phyloP scores from a whole-genome alignment of 164 flowering plant genomes.

The Vitis labrusca region DNA sequence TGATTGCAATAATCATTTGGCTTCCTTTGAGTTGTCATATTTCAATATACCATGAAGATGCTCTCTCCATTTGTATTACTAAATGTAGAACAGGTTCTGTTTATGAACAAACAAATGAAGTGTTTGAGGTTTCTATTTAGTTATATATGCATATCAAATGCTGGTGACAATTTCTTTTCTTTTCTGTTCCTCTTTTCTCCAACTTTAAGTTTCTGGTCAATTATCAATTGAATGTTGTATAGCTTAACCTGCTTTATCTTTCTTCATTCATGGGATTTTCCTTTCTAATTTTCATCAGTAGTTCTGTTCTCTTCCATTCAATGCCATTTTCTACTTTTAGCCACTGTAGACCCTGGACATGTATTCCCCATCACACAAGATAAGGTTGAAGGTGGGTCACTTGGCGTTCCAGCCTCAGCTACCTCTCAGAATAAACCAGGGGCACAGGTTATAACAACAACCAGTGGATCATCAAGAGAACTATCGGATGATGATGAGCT shows the following conservation, averaged over 20 bases:
- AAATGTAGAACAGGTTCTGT: too few species aligned
- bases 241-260: background rate
- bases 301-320: background rate
- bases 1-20: background rate
- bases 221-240: background rate
- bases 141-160: too few species aligned
- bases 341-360: conserved; percentile 16
- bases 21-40: background rate
- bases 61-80: background rate
- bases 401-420: conserved; percentile 18
- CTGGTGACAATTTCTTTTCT: too few species aligned
- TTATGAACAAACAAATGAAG: too few species aligned
- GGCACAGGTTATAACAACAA: conserved; percentile 24
- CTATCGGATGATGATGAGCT: conserved; percentile 54
- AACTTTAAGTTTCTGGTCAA: background rate
- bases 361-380: conserved; percentile 13
- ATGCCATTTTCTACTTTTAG: conserved; percentile 1
- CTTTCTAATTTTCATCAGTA: background rate
- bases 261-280: background rate
- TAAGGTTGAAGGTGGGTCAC: conserved; percentile 20
- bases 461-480: conserved; percentile 53
- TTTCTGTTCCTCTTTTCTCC: too few species aligned
- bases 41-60: background rate
- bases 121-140: too few species aligned
- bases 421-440: conserved; percentile 19